These are phyloP conservation scores for Stagonosporopsis cucurbitacearum DNA, from an alignment of 2,329 filamentous ascomycete species.

Conservation along the genomic window DNA sequence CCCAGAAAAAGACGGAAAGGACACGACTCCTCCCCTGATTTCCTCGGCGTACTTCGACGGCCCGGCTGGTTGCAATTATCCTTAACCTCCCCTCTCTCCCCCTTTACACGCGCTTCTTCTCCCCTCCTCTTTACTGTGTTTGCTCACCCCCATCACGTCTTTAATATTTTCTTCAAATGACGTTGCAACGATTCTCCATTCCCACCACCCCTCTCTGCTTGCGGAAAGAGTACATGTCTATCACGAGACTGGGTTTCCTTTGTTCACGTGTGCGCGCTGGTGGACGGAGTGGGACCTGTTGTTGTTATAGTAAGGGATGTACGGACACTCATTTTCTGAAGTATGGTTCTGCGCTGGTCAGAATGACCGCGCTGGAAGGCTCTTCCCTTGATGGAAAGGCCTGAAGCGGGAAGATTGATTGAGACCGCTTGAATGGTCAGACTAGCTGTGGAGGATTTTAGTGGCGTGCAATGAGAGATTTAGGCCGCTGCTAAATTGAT, in stretches of 20 bases:
- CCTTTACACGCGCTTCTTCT: conserved; percentile 19
- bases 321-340: conserved; percentile 29
- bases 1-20: conserved; percentile 40
- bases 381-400: conserved; percentile 28
- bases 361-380: conserved; percentile 32
- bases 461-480: conserved; percentile 40
- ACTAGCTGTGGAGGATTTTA: conserved; percentile 32
- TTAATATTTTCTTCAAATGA: conserved; percentile 17
- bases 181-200: conserved; percentile 21
- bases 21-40: conserved; percentile 40
- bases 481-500: conserved; percentile 35
- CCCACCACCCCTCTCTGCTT: conserved; percentile 29
- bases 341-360: conserved; percentile 34
- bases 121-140: conserved; percentile 30
- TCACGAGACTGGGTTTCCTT: conserved; percentile 45
- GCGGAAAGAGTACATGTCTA: conserved; percentile 44
- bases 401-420: conserved; percentile 33
- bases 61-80: conserved; percentile 32
- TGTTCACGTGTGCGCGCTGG: conserved; percentile 29
- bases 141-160: conserved; percentile 37
- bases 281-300: conserved; percentile 23
- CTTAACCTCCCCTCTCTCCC: conserved; percentile 21
- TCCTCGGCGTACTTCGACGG: conserved; percentile 36
- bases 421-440: conserved; percentile 37
- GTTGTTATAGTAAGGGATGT: conserved; percentile 21